phyloP scores from a whole-genome alignment of 2,329 filamentous ascomycete genomes.

The Eurotiales sp. region DNA sequence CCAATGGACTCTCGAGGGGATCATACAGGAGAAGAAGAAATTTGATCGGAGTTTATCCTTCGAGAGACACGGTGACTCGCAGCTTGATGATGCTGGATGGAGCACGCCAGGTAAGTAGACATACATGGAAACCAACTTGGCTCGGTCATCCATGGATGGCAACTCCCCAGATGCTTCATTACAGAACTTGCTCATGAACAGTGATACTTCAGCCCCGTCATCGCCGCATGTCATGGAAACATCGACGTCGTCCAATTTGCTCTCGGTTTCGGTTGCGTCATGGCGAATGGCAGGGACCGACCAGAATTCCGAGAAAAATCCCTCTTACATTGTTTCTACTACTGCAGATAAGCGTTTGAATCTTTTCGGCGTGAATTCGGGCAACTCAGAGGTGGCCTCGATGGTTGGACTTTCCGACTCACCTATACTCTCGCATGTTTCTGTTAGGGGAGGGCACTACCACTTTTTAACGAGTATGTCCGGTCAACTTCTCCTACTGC shows the following conservation, averaged over 20 bases:
- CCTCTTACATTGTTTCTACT: constrained; percentile 39
- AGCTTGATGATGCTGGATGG: constrained; percentile 38
- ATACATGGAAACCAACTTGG: not conserved
- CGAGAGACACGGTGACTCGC: constrained; percentile 52
- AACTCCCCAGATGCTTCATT: not conserved
- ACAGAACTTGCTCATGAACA: constrained; percentile 15
- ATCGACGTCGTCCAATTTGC: constrained; percentile 52
- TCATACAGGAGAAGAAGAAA: constrained; percentile 58
- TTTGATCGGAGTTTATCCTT: constrained; percentile 56
- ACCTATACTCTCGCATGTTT: constrained; percentile 52
- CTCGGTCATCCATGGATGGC: too few species aligned
- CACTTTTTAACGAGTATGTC: constrained; percentile 58
- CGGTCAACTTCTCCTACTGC: constrained; percentile 51
- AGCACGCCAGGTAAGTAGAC: constrained; percentile 39
- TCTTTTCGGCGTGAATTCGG: constrained; percentile 33
- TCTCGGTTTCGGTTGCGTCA: constrained; percentile 45
- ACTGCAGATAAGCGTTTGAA: constrained; percentile 49
- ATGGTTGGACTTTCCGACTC: constrained; percentile 29
- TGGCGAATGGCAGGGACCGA: constrained; percentile 24
- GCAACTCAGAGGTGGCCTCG: constrained; percentile 21
- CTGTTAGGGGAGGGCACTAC: constrained; percentile 39
- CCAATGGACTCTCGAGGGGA: constrained; percentile 54
- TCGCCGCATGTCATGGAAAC: constrained; percentile 39
- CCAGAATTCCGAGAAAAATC: constrained; percentile 10
- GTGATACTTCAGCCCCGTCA: constrained; percentile 40